A percentile compares a stretch with the other conserved stretches of the same genome.
phyloP scores from a whole-genome alignment of 2,329 filamentous ascomycete genomes.

The Helicocarpus griseus region DNA sequence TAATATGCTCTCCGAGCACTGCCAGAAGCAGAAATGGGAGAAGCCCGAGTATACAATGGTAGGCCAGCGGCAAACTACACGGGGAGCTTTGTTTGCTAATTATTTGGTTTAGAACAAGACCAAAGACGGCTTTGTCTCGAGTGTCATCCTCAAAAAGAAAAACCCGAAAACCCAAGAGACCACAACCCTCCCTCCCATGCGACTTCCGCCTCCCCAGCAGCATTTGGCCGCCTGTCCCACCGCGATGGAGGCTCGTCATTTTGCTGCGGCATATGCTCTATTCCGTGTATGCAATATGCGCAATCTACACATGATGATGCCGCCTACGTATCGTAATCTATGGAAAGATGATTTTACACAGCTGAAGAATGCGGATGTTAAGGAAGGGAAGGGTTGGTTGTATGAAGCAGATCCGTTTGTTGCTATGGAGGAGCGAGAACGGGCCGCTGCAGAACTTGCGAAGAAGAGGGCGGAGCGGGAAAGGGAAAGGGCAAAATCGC shows the following conservation, averaged over 20 bases:
- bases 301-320: conserved; percentile 89
- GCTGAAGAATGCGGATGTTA: conserved; percentile 71
- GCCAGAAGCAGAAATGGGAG: conserved; percentile 91
- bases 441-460: conserved; percentile 62
- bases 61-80: conserved; percentile 18
- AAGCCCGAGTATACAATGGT: conserved; percentile 84
- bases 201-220: conserved; percentile 65
- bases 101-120: conserved; percentile 48
- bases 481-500: conserved; percentile 48
- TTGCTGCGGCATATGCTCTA: conserved; percentile 81
- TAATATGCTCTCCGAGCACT: conserved; percentile 87
- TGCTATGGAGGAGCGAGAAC: conserved; percentile 67
- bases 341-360: conserved; percentile 84
- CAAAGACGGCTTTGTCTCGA: conserved; percentile 64
- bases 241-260: conserved; percentile 83
- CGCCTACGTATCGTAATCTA: conserved; percentile 75
- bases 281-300: conserved; percentile 92
- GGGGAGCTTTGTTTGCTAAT: background rate
- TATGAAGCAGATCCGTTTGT: conserved; percentile 94
- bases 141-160: conserved; percentile 63
- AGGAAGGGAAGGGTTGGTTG: conserved; percentile 71
- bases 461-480: conserved; percentile 69
- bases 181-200: conserved; percentile 68
- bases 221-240: conserved; percentile 67
- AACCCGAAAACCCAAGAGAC: conserved; percentile 77